A percentile compares a stretch with the other conserved stretches of the same genome.
Evolutionary conservation across 257 asterid genomes (phyloP).

Genomic region (Gentiana dahurica): DNA sequence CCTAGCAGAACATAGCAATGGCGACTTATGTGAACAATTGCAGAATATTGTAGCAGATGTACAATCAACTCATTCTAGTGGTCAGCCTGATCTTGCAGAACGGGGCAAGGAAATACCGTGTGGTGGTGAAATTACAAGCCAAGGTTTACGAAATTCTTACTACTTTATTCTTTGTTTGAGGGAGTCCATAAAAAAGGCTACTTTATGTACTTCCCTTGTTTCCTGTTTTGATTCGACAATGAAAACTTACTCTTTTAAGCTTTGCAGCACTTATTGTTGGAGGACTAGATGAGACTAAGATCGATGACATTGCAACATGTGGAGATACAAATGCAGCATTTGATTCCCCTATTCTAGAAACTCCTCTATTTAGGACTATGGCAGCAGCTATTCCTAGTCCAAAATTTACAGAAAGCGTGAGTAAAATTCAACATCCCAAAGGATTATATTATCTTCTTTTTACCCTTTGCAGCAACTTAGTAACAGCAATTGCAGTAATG

Average conservation of each 20-base stretch:
- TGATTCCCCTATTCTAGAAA: constrained; percentile 75
- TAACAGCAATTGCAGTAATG: too few species aligned
- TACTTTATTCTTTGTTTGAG: neutral
- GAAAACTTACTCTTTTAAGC: neutral
- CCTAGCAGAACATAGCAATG: constrained; percentile 40
- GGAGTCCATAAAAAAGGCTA: too few species aligned
- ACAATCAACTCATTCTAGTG: constrained; percentile 29
- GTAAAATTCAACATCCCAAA: constrained; percentile 13
- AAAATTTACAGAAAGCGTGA: constrained; percentile 93
- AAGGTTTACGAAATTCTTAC: constrained; percentile 26
- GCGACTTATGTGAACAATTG: constrained; percentile 27
- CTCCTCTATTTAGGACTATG: constrained; percentile 83
- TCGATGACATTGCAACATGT: constrained; percentile 24
- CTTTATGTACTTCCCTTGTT: constrained; percentile 1
- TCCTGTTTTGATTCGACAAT: neutral
- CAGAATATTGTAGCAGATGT: constrained; percentile 31
- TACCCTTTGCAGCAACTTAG: too few species aligned
- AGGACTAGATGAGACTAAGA: constrained; percentile 23
- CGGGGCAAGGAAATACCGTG: constrained; percentile 28
- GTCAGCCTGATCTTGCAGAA: constrained; percentile 31
- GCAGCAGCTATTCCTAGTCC: constrained; percentile 98
- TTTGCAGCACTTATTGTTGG: constrained; percentile 30
- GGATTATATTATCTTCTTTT: too few species aligned
- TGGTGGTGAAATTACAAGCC: constrained; percentile 21
- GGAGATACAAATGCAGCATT: constrained; percentile 43